A percentile compares a stretch with the other conserved stretches of the same genome.
Evolutionary conservation across 2,329 filamentous ascomycete species (phyloP).

Genomic region (Cladophialophora exuberans): DNA sequence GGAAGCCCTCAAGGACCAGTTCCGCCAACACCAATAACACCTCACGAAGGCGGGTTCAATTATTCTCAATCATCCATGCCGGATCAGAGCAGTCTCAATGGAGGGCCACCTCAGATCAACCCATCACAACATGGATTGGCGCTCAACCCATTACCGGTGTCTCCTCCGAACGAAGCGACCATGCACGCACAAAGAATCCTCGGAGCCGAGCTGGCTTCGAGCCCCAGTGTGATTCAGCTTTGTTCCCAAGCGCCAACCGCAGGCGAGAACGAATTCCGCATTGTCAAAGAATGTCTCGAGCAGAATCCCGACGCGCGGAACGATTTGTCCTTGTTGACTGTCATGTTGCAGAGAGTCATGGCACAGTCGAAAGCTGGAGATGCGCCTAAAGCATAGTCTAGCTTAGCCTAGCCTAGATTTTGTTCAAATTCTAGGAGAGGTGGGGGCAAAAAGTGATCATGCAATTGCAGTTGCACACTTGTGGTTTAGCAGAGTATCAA

Average conservation of each 20-base stretch:
- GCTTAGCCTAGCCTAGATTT: too few relatives aligned
- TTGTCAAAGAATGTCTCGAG: slow-evolving; percentile 71
- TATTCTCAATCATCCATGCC: slow-evolving; percentile 29
- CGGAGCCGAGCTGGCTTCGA: slow-evolving; percentile 60
- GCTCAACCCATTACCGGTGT: slow-evolving; percentile 25
- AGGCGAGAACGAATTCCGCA: slow-evolving; percentile 71
- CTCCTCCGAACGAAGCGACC: slow-evolving; percentile 45
- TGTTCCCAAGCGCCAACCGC: slow-evolving; percentile 70
- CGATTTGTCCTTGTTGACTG: slow-evolving; percentile 54
- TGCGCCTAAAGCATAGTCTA: too few relatives aligned
- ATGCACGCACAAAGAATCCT: slow-evolving; percentile 65
- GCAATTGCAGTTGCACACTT: too few relatives aligned
- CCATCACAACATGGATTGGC: slow-evolving; percentile 25
- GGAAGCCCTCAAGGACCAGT: slow-evolving; percentile 23
- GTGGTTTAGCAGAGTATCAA: too few relatives aligned
- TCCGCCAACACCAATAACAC: slow-evolving; percentile 37
- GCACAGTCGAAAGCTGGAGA: slow-evolving; percentile 2
- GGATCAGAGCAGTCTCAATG: slow-evolving; percentile 39
- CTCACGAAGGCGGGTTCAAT: slow-evolving; percentile 43
- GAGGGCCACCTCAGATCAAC: slow-evolving; percentile 41
- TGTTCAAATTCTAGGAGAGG: too few relatives aligned
- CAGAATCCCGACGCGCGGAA: slow-evolving; percentile 67
- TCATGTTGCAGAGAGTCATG: slow-evolving; percentile 40
- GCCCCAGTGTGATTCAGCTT: slow-evolving; percentile 70
- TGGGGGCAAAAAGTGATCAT: too few relatives aligned